Base-by-base conservation (phyloP, 441 rosid genomes). In the Isatis lusitanica region DNA sequence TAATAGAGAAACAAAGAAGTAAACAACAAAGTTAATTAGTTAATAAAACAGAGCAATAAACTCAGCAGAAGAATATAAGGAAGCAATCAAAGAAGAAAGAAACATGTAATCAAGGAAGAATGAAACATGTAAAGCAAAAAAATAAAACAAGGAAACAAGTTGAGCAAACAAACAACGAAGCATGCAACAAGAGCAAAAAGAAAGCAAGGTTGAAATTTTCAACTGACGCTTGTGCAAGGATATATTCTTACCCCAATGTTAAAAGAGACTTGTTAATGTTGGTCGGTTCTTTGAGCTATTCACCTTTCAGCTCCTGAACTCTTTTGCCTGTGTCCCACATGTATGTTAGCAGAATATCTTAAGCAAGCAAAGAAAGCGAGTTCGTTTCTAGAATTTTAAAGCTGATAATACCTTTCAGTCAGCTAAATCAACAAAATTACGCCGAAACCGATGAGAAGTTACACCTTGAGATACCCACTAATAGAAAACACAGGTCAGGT, bases 241-340 rank as follows among this genome's bases (percentile, higher is more conserved):
- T 42, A 42, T 80, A 42, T 62, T 50, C 78, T 12, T 60, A 93
- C 99, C 99, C 99, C 82, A 96, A 82, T 67, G 97, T 92, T 26
- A 98, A 96, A 76, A 96, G 97, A 31, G 98, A 96, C 85, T 89
- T 96, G 83, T 96, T 96, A 46, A 96, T 96, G 68, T 93, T 96
- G 52, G 98, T 93, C 51, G 99, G 97, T 85, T 96, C 99, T 84
- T 92, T 96, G 43, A 96, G 94, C 51, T 98, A 97, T 75, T 96
- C 99, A 74, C 98, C 99, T 83, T 83, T 96, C 99, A 70, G 99
- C 97, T 57, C 98, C 98, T 76, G 99, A 96, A 81, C 93, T 90
- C 84, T 96, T 96, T 75, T 96, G 99, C 81, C 98, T 96, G 77
- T 52, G 48, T 48, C 58, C 61, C 71, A 12, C 40, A 60, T 35